These are phyloP conservation scores for Rickenella mellea DNA, from an alignment of 768 basidiomycete genomes.

Conservation along the genomic window DNA sequence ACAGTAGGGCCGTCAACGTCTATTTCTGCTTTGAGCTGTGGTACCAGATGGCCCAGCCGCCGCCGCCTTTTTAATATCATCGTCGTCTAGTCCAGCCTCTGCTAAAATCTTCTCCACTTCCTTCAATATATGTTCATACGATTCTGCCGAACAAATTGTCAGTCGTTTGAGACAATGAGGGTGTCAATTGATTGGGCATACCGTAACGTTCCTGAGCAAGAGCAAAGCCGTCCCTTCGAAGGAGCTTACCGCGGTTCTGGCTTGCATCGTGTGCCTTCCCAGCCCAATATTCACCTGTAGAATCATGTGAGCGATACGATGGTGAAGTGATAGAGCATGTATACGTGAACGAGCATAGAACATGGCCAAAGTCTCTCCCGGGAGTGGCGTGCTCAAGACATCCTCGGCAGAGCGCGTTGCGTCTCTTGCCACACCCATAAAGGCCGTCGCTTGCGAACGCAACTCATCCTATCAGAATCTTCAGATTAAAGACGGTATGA, in stretches of 20 bases:
- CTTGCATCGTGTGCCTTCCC: constrained; percentile 52
- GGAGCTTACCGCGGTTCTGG: constrained; percentile 66
- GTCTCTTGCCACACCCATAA: constrained; percentile 47
- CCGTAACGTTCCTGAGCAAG: constrained; percentile 69
- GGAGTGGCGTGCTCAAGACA: constrained; percentile 65
- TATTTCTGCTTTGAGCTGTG: no score
- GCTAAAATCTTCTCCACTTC: constrained; percentile 78
- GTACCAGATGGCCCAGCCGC: constrained; percentile 32
- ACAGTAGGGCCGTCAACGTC: no score
- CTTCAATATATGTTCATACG: constrained; percentile 72
- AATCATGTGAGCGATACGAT: neutral
- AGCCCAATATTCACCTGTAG: constrained; percentile 71
- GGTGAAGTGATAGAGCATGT: neutral
- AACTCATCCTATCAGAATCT: constrained; percentile 23
- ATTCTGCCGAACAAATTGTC: constrained; percentile 28
- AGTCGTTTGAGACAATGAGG: neutral
- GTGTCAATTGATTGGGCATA: constrained; percentile 24
- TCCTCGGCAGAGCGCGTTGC: constrained; percentile 61
- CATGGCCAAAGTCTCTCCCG: constrained; percentile 73
- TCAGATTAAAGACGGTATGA: no score
- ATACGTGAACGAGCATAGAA: constrained; percentile 77
- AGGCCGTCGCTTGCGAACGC: constrained; percentile 32
- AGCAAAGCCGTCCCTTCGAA: constrained; percentile 70
- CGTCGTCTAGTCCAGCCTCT: constrained; percentile 79
- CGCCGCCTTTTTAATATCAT: constrained; percentile 61